Evolutionary conservation across 2,329 filamentous ascomycete species (phyloP), one percentile per base, ranked within the genome.

Genomic region (Periglandula ipomoeae): DNA sequence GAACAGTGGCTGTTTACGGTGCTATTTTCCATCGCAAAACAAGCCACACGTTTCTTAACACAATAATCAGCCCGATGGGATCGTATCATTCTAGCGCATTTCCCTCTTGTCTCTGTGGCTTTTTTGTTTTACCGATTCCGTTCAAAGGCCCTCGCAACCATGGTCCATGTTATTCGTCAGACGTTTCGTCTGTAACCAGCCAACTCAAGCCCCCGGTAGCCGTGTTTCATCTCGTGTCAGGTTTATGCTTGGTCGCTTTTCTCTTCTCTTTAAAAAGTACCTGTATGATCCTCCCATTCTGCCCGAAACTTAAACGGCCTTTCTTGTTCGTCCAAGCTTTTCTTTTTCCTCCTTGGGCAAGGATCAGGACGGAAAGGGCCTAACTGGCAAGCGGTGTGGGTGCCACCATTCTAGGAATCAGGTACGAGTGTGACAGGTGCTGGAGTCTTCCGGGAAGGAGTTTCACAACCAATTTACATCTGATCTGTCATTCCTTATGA

Each of bases 171-270:
- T 20, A 9, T 3, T 23, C 11, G 39, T 27, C 15, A n/a, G 15
- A 26, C 23, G 13, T 26, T 41, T 24, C 8, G 10, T 20, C n/a
- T 11, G 17, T 38, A 9, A 38, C 1, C 17, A 38, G 9, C 17
- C 43, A 6, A n/a, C 27, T 22, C n/a, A 17, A 20, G 15, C 13
- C 20, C 32, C 32, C 44, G 39, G 35, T 39, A 32, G 32, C 35
- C 44, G 34, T 32, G 44, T 46, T 46, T 46, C 44, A 46, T 46
- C 23, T 46, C 34, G 44, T 46, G 30, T 11, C 44, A 30, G 23
- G 34, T 17, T 46, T 34, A 32, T 46, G 44, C 35, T 23, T 15
- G 20, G 20, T 26, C 22, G 26, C 23, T 20, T n/a, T 8, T 26
- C 26, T 5, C 24, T 15, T 20, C 4, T 15, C 26, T n/a, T 34